These are phyloP conservation scores for Claviceps humidiphila DNA, from an alignment of 2,329 filamentous ascomycete species.

Conservation along the genomic window DNA sequence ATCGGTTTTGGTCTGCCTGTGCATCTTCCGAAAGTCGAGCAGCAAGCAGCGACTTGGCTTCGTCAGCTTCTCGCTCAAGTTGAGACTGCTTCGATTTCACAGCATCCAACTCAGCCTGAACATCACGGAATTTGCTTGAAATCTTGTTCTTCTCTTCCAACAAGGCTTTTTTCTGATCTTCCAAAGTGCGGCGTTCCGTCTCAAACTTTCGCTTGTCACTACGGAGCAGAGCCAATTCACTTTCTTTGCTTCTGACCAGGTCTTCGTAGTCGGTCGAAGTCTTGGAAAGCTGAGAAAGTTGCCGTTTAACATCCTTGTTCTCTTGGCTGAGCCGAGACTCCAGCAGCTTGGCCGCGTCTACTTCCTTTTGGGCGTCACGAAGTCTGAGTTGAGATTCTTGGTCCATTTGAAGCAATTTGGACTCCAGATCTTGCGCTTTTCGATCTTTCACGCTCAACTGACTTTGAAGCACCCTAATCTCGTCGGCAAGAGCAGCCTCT, in stretches of 20 bases:
- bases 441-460: constrained; percentile 80
- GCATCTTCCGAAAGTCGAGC: constrained; percentile 82
- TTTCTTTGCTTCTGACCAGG: constrained; percentile 83
- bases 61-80: constrained; percentile 75
- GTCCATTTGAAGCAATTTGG: constrained; percentile 69
- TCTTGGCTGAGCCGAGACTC: constrained; percentile 68
- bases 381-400: constrained; percentile 84
- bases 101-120: constrained; percentile 77
- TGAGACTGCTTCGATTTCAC: constrained; percentile 75
- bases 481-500: constrained; percentile 64
- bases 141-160: constrained; percentile 67
- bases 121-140: constrained; percentile 61
- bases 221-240: constrained; percentile 74
- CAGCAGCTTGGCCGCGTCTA: constrained; percentile 58
- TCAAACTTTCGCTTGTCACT: constrained; percentile 75
- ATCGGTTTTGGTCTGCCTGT: constrained; percentile 67
- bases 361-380: constrained; percentile 62
- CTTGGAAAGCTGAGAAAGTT: constrained; percentile 74
- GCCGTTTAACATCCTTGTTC: constrained; percentile 69
- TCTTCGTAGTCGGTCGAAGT: constrained; percentile 95
- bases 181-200: constrained; percentile 63
- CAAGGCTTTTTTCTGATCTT: constrained; percentile 63
- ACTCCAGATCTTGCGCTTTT: constrained; percentile 78
- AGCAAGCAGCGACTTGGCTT: constrained; percentile 76
- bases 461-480: constrained; percentile 84